Conservation (phyloP, 768 basidiomycete genomes). For the Tylopilus plumbeoviolaceoides region DNA sequence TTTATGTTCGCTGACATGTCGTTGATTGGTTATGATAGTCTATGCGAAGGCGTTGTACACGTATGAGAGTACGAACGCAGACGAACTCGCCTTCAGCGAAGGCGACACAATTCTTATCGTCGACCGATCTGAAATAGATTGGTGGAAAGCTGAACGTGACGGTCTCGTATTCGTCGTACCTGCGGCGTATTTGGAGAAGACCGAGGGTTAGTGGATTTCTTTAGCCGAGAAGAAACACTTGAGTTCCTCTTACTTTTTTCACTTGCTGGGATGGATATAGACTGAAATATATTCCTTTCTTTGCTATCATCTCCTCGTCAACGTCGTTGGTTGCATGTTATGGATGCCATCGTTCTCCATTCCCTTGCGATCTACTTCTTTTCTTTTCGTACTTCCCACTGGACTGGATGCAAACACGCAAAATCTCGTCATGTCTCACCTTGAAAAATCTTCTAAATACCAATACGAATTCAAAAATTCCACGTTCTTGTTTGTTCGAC, state of each 20-base stretch:
- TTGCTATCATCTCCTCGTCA: conserved; percentile 35
- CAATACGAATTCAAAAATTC: conserved; percentile 15
- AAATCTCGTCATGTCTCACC: conserved; percentile 7
- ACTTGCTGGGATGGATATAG: conserved; percentile 50
- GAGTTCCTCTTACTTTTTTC: conserved; percentile 50
- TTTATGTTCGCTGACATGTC: not conserved
- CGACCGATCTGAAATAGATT: conserved; percentile 79
- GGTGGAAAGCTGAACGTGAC: conserved; percentile 94
- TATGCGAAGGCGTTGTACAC: conserved; percentile 78
- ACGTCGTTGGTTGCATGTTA: conserved; percentile 11
- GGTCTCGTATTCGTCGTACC: conserved; percentile 90
- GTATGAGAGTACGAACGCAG: conserved; percentile 64
- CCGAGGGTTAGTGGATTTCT: conserved; percentile 80
- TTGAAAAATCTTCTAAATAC: conserved; percentile 3
- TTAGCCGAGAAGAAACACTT: conserved; percentile 33
- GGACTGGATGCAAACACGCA: conserved; percentile 6
- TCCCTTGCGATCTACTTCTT: not conserved
- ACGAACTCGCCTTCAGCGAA: conserved; percentile 84
- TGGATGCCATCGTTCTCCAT: conserved; percentile 10
- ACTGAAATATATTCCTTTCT: conserved; percentile 72
- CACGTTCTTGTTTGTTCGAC: conserved; percentile 4
- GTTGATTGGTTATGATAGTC: conserved; percentile 32
- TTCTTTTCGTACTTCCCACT: not conserved
- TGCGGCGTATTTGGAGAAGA: conserved; percentile 82
- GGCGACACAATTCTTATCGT: conserved; percentile 77